Evolutionary conservation across 23 red algal genomes (phyloP).

Genomic region (Gracilaria domingensis): DNA sequence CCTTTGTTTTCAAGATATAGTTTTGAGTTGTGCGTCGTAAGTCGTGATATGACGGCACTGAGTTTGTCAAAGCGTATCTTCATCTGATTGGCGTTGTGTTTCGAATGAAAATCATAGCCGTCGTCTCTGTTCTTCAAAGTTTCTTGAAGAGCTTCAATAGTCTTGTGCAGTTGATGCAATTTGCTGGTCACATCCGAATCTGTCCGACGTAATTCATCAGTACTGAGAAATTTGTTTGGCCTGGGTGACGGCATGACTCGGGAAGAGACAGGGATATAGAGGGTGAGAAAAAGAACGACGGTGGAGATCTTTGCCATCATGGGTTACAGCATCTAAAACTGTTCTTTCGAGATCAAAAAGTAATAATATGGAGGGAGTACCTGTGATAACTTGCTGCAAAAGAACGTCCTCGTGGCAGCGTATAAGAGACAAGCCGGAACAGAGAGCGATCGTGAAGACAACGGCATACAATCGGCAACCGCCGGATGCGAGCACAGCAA

Average conservation of each 20-base stretch:
- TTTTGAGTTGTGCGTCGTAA: conserved; percentile 44
- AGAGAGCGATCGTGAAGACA: neutral
- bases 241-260: neutral
- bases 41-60: conserved; percentile 48
- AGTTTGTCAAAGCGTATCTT: conserved; percentile 57
- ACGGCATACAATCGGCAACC: neutral
- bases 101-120: conserved; percentile 47
- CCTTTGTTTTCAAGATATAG: conserved; percentile 51
- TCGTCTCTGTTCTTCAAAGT: conserved; percentile 50
- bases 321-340: neutral
- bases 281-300: neutral
- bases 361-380: too few relatives aligned
- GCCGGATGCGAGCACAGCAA: neutral
- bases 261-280: neutral
- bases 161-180: conserved; percentile 54
- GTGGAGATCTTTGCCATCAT: neutral
- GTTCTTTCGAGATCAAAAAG: too few relatives aligned
- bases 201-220: conserved; percentile 37
- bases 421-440: too few relatives aligned
- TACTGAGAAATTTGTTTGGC: conserved; percentile 23
- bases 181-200: conserved; percentile 57
- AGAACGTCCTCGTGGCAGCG: too few relatives aligned
- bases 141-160: conserved; percentile 56
- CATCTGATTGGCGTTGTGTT: conserved; percentile 45
- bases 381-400: too few relatives aligned